Evolutionary conservation across 2,329 filamentous ascomycete genomes (phyloP).

Genomic region (Aotearoamyces nothofagi): DNA sequence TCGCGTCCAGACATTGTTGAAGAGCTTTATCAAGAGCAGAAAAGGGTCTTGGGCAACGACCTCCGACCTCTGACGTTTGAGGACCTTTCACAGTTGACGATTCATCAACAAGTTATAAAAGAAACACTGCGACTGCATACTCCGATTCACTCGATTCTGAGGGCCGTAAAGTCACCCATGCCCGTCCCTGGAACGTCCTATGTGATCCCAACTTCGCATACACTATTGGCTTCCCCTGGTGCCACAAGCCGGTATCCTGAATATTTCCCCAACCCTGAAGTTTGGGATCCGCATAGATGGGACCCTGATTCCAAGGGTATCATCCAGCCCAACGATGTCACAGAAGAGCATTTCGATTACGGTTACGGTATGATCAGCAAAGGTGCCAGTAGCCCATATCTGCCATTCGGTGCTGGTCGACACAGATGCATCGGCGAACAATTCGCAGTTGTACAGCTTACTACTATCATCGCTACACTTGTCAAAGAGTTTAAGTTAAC

Average conservation of each 20-base stretch:
- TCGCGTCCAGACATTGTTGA: constrained; percentile 64
- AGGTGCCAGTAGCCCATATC: constrained; percentile 75
- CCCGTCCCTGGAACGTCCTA: constrained; percentile 69
- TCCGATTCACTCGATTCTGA: constrained; percentile 90
- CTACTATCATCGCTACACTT: constrained; percentile 66
- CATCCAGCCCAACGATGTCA: constrained; percentile 32
- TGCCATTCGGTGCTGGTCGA: constrained; percentile 85
- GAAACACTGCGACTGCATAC: constrained; percentile 85
- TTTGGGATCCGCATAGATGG: constrained; percentile 91
- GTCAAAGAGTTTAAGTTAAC: constrained; percentile 69
- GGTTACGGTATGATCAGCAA: constrained; percentile 89
- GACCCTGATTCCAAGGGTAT: constrained; percentile 45
- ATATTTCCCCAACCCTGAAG: constrained; percentile 68
- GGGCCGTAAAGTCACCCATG: constrained; percentile 81
- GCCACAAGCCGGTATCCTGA: constrained; percentile 56
- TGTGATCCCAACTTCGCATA: constrained; percentile 66
- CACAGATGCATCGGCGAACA: constrained; percentile 95
- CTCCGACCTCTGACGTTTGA: constrained; percentile 66
- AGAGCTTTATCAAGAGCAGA: constrained; percentile 73
- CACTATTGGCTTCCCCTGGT: constrained; percentile 72
- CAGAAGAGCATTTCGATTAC: constrained; percentile 74
- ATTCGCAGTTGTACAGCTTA: constrained; percentile 85
- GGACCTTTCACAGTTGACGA: constrained; percentile 59
- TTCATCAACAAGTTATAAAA: constrained; percentile 76
- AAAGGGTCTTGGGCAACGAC: constrained; percentile 54